Base-by-base conservation (phyloP, 208 protist genomes). In the Trypanosoma boissoni region DNA sequence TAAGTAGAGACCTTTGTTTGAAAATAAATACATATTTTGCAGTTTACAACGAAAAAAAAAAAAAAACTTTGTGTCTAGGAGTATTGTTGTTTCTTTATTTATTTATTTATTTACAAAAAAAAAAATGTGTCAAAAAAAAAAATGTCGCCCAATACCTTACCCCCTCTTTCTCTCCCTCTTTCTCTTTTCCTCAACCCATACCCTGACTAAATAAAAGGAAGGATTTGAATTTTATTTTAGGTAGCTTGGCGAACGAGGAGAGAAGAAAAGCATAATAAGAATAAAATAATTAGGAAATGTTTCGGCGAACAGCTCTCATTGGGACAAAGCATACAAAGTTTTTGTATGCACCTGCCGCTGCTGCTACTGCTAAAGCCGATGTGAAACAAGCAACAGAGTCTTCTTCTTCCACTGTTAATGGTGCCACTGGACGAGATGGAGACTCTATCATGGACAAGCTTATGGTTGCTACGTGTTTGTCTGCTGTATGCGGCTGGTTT, bases 371-470 rank as follows among this genome's bases (percentile, higher is more conserved):
- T 21, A 72, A 75, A 46, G 43, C 37, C 49, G 45, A 50, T 36
- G 3, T 34, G 27, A 64, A 57, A 1, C 10, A 2, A 14, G 9
- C 41, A 21, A 29, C 63, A 29, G n/a, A 10, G 2, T 7, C 49
- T 12, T 18, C 68, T 52, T 55, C 76, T 64, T 83, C 79, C 16
- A 77, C 68, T 10, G 67, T 75, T 4, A 68, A 79, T 44, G 83
- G 87, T 24, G 83, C 83, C 7, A 64, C 62, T 9, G 66, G 78
- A 31, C 58, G 68, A 21, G 70, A 76, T n/a, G 75, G 78, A 6
- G 86, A 94, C 62, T 80, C 80, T 7, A 18, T 79, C 5, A 43
- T 86, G 1, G 87, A 94, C 69, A 94, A 94, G 74, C 52, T 58
- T 7, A 14, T 94, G 16, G 60, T 91, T 18, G 60, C 56, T 21